Conservation (phyloP, 345 rosid genomes). For the Nasturtium officinale region DNA sequence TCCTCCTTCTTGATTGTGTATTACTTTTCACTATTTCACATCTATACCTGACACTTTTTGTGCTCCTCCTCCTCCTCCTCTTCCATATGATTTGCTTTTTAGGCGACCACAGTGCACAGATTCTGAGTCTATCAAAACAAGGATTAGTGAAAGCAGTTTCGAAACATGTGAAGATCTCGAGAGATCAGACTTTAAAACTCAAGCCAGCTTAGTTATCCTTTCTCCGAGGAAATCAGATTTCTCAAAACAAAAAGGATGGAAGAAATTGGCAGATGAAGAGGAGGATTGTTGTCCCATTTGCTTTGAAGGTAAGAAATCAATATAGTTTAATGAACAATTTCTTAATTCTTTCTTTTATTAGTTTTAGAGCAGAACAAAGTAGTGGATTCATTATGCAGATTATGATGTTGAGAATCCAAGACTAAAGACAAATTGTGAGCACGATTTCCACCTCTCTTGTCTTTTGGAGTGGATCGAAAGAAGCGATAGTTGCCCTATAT, state of each 20-base stretch:
- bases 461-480: slow-evolving; percentile 95
- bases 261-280: slow-evolving; percentile 57
- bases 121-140: slow-evolving; percentile 30
- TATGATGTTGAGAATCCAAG: slow-evolving; percentile 83
- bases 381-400: slow-evolving; percentile 51
- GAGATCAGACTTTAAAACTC: slow-evolving; percentile 50
- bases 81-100: slow-evolving; percentile 67
- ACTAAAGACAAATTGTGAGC: slow-evolving; percentile 75
- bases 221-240: slow-evolving; percentile 58
- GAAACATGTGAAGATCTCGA: slow-evolving; percentile 48
- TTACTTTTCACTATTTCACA: slow-evolving; percentile 24
- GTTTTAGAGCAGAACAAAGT: background rate
- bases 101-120: slow-evolving; percentile 49
- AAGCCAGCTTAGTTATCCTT: slow-evolving; percentile 48
- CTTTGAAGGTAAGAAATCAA: slow-evolving; percentile 66
- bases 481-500: slow-evolving; percentile 83
- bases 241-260: slow-evolving; percentile 34
- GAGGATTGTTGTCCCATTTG: slow-evolving; percentile 88
- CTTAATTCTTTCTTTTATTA: background rate
- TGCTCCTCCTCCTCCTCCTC: slow-evolving; percentile 62
- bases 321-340: background rate
- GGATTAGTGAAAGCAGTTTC: slow-evolving; percentile 50
- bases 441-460: slow-evolving; percentile 84
- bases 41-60: slow-evolving; percentile 68
- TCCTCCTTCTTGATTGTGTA: background rate